Conservation (phyloP, 805 yeast species). For the Schizosaccharomyces japonicus region DNA sequence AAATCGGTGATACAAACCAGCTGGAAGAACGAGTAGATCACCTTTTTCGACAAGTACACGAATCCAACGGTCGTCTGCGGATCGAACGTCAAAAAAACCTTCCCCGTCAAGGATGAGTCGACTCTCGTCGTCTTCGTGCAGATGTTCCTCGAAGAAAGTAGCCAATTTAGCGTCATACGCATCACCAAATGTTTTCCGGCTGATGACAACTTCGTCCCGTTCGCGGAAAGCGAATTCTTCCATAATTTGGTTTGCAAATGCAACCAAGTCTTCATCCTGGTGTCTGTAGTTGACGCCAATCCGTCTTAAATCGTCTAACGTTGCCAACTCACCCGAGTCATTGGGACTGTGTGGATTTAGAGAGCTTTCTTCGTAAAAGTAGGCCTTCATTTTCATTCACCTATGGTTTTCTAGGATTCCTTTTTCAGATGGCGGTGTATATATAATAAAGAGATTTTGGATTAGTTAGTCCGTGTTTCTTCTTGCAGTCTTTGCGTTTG, state of each 20-base stretch:
- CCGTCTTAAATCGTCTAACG: conserved; percentile 24
- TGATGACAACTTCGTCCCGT: conserved; percentile 27
- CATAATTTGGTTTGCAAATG: conserved; percentile 35
- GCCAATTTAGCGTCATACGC: conserved; percentile 40
- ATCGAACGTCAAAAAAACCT: conserved; percentile 78
- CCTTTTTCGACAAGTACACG: conserved; percentile 38
- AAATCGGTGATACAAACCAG: conserved; percentile 86
- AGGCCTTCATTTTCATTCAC: no score
- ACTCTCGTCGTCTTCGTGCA: conserved; percentile 93
- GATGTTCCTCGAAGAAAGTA: conserved; percentile 53
- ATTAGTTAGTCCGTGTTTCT: no score
- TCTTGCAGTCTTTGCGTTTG: no score
- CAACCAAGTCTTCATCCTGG: conserved; percentile 17
- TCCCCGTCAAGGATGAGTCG: conserved; percentile 72
- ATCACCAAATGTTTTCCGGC: conserved; percentile 14
- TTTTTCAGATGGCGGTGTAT: no score
- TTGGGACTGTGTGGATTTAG: conserved; percentile 50
- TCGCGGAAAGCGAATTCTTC: conserved; percentile 49
- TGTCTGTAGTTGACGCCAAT: conserved; percentile 49
- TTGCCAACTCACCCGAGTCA: conserved; percentile 39
- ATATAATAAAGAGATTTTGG: no score
- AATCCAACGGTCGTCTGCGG: conserved; percentile 44
- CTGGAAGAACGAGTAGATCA: conserved; percentile 48
- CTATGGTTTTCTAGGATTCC: no score
- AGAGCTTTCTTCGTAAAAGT: no score